Conservation (phyloP, 2,329 filamentous ascomycete genomes). For the Colletotrichum tofieldiae region DNA sequence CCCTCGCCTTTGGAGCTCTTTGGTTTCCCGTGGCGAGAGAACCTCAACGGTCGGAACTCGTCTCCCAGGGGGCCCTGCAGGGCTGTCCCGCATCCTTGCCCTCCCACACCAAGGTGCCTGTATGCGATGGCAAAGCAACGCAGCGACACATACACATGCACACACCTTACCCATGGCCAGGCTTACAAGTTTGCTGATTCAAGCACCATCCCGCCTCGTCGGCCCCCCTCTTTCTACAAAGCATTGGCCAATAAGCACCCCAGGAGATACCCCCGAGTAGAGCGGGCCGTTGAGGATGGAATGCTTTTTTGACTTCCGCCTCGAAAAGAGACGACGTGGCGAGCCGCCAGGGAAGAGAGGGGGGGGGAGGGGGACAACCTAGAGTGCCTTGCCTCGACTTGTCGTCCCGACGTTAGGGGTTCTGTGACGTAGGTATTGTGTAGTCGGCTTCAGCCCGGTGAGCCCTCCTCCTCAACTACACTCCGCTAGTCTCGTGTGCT, state of each 20-base stretch:
- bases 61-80: slow-evolving; percentile 5
- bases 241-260: neutral
- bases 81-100: slow-evolving; percentile 22
- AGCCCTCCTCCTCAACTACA: neutral
- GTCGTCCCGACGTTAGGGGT: neutral
- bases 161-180: slow-evolving; percentile 8
- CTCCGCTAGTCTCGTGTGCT: neutral
- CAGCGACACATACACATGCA: neutral
- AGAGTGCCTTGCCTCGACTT: neutral
- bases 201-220: neutral
- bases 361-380: too few species aligned
- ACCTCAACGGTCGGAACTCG: neutral
- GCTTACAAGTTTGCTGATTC: neutral
- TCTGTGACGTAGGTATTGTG: slow-evolving; percentile 29
- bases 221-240: neutral
- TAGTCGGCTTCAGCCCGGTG: neutral
- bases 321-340: neutral
- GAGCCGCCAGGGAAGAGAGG: neutral
- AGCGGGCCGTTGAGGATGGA: slow-evolving; percentile 1
- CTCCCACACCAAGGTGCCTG: slow-evolving; percentile 3
- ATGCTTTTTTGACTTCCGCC: neutral
- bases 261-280: neutral
- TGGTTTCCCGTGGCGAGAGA: neutral
- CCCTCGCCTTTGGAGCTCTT: neutral
- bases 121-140: slow-evolving; percentile 20